Percentiles rank a stretch among this genome's conserved stretches.
phyloP scores from a whole-genome alignment of 768 basidiomycete species.

The Leucocoprinus leucothites region DNA sequence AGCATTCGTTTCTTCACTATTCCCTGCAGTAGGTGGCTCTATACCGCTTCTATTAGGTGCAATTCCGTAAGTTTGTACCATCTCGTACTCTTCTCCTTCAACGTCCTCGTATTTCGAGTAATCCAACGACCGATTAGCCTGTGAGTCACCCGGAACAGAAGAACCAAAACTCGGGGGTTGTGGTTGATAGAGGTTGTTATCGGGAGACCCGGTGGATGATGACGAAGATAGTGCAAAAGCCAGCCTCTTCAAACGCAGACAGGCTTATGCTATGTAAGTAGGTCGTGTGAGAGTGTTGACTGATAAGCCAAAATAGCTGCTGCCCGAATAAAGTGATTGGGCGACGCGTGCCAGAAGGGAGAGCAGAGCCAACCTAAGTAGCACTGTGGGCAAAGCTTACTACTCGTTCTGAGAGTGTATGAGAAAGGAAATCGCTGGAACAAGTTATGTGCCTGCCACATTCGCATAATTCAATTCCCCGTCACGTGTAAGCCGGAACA shows the following conservation, averaged over 20 bases:
- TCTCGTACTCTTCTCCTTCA: slow-evolving; percentile 44
- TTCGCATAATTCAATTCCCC: not conserved
- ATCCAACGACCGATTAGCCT: not conserved
- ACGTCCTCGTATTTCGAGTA: slow-evolving; percentile 15
- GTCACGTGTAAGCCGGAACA: slow-evolving; percentile 1
- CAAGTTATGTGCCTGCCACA: not conserved
- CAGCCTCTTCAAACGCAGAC: not conserved
- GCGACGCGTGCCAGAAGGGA: no score
- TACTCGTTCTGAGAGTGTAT: not conserved
- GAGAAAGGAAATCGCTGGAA: not conserved
- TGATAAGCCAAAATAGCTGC: not conserved
- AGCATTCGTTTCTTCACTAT: slow-evolving; percentile 50
- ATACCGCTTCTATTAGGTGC: slow-evolving; percentile 29
- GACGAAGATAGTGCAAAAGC: not conserved
- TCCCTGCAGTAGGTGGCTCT: slow-evolving; percentile 21
- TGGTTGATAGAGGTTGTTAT: not conserved
- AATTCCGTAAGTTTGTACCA: slow-evolving; percentile 71
- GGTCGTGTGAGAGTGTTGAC: not conserved
- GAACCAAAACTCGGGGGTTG: no score
- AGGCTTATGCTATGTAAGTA: not conserved
- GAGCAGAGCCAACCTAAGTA: no score
- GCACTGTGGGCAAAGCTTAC: not conserved
- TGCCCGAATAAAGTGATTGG: not conserved
- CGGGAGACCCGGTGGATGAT: not conserved
- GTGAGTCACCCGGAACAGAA: not conserved